A percentile compares a stretch with the other conserved stretches of the same genome.
Conservation (phyloP, 768 basidiomycete genomes). For the Suillus cothurnatus region DNA sequence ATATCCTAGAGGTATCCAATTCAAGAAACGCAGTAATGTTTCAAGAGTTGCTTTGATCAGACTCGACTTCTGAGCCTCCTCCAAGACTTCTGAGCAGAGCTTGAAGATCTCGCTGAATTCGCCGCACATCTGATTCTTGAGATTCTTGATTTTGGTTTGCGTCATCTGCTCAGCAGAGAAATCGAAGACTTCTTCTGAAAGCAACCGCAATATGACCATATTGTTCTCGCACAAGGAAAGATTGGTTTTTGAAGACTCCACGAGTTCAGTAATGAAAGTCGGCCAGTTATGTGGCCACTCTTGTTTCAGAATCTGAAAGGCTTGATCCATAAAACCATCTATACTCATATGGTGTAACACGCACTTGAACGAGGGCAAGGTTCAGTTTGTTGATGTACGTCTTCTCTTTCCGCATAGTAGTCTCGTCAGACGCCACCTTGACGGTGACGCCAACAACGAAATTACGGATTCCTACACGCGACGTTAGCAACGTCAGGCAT, state of each 20-base stretch:
- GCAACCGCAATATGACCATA: conserved; percentile 95
- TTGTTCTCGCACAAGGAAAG: conserved; percentile 98
- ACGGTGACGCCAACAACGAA: conserved; percentile 94
- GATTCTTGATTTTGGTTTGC: conserved; percentile 93
- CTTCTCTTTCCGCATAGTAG: conserved; percentile 87
- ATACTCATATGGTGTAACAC: conserved; percentile 19
- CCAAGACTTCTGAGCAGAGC: conserved; percentile 93
- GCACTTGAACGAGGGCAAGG: conserved; percentile 89
- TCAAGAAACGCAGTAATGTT: conserved; percentile 92
- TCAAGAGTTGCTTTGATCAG: conserved; percentile 94
- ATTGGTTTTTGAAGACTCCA: conserved; percentile 96
- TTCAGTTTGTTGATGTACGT: conserved; percentile 96
- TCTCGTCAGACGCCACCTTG: conserved; percentile 91
- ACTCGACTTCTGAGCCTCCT: conserved; percentile 95
- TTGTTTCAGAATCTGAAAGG: conserved; percentile 89
- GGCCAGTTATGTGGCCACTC: conserved; percentile 99
- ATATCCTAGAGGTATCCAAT: conserved; percentile 99
- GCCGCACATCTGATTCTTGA: conserved; percentile 98
- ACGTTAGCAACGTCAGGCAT: conserved; percentile 15
- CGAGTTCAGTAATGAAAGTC: conserved; percentile 94
- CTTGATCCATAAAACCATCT: conserved; percentile 12
- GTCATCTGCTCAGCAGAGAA: conserved; percentile 99
- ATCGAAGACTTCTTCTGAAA: conserved; percentile 99
- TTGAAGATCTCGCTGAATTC: conserved; percentile 98
- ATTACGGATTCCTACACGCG: conserved; percentile 81